These are phyloP conservation scores for Talaromyces sp. DNA, from an alignment of 2,329 filamentous ascomycete genomes.

Conservation along the genomic window DNA sequence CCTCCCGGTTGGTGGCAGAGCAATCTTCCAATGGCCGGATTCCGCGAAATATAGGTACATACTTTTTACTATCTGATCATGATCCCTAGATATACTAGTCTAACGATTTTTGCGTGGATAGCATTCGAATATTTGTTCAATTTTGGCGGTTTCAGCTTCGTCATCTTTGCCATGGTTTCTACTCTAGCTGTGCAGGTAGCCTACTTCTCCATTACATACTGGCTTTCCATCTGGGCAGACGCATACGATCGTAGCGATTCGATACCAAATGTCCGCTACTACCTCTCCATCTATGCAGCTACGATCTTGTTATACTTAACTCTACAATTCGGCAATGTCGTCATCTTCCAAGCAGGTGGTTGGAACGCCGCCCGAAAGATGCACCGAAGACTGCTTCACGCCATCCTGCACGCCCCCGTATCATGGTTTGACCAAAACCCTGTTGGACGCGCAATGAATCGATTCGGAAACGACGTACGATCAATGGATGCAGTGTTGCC, in stretches of 20 bases:
- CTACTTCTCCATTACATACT: slow-evolving; percentile 30
- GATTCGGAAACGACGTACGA: slow-evolving; percentile 57
- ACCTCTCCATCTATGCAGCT: slow-evolving; percentile 53
- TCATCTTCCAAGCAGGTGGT: slow-evolving; percentile 53
- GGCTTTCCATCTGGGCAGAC: slow-evolving; percentile 30
- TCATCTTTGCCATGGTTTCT: slow-evolving; percentile 21
- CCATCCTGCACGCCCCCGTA: slow-evolving; percentile 54
- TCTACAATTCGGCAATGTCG: slow-evolving; percentile 25
- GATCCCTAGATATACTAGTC: not conserved
- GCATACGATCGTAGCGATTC: slow-evolving; percentile 21
- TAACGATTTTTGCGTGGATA: not conserved
- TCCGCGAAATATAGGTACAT: slow-evolving; percentile 26
- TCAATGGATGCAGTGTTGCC: slow-evolving; percentile 52
- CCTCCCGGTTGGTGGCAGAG: slow-evolving; percentile 23
- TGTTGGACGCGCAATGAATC: slow-evolving; percentile 45
- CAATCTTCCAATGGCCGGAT: slow-evolving; percentile 25
- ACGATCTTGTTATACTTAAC: slow-evolving; percentile 39
- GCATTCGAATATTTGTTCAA: slow-evolving; percentile 26
- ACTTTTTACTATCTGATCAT: slow-evolving; percentile 22
- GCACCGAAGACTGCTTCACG: slow-evolving; percentile 52
- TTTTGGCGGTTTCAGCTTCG: slow-evolving; percentile 26
- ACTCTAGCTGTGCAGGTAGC: slow-evolving; percentile 25
- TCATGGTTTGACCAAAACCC: slow-evolving; percentile 57
- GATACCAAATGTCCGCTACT: slow-evolving; percentile 37
- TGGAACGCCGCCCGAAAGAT: slow-evolving; percentile 56